Evolutionary conservation across 2,329 filamentous ascomycete species (phyloP).

Genomic region (Xylariaceae sp.): DNA sequence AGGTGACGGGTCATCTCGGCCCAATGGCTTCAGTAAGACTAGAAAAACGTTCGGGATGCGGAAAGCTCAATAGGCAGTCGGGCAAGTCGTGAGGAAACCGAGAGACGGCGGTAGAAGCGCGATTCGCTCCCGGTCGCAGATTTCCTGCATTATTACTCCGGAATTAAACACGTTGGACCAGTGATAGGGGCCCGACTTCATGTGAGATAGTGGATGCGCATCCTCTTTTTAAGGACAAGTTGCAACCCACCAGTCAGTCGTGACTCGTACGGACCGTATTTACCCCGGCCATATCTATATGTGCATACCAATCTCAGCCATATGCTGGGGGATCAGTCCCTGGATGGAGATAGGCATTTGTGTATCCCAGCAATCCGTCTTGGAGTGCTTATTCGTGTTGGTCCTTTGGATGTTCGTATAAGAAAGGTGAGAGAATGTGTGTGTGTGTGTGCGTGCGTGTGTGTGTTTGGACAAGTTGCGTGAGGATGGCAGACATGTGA

Average conservation of each 20-base stretch:
- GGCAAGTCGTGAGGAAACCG: constrained; percentile 6
- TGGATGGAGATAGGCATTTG: too few relatives aligned
- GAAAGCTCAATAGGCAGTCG: constrained; percentile 6
- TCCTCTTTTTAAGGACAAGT: not conserved
- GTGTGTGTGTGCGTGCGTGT: too few relatives aligned
- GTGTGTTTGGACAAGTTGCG: too few relatives aligned
- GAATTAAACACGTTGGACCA: constrained; percentile 29
- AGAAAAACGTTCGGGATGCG: constrained; percentile 6
- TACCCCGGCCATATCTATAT: not conserved
- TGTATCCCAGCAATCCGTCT: too few relatives aligned
- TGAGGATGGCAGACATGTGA: too few relatives aligned
- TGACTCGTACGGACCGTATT: constrained; percentile 3
- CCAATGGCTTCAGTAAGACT: constrained; percentile 3
- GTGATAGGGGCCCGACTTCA: constrained; percentile 22
- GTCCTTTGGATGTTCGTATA: too few relatives aligned
- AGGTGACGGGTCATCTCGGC: constrained; percentile 1
- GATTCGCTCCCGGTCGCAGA: constrained; percentile 19
- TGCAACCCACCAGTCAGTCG: constrained; percentile 10
- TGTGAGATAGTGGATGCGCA: constrained; percentile 21
- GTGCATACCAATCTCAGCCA: not conserved
- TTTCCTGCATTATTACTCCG: constrained; percentile 25
- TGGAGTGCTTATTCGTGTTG: too few relatives aligned
- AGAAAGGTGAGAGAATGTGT: too few relatives aligned
- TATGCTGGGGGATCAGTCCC: not conserved
- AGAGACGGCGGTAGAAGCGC: constrained; percentile 18